These are phyloP conservation scores for Larix sibirica DNA, from an alignment of 83 land plant genomes.

Conservation along the genomic window DNA sequence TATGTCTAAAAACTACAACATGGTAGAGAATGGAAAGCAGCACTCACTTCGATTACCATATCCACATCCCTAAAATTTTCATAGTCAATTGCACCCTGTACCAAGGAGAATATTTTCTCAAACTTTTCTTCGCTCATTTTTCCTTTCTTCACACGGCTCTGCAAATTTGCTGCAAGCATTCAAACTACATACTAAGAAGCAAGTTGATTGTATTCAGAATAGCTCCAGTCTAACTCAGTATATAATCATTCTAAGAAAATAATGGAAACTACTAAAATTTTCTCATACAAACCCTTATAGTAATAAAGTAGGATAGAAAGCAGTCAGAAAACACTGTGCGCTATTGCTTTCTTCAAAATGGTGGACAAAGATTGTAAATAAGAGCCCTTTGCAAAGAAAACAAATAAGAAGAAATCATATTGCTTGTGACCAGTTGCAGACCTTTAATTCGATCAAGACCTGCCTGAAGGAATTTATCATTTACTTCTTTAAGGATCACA, in stretches of 20 bases:
- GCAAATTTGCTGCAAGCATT: constrained; percentile 63
- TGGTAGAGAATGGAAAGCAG: too few species aligned
- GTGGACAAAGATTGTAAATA: neutral
- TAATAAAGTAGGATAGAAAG: neutral
- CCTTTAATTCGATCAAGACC: constrained; percentile 76
- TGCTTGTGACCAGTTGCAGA: constrained; percentile 12
- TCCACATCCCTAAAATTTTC: constrained; percentile 8
- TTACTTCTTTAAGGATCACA: constrained; percentile 47
- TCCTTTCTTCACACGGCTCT: constrained; percentile 84
- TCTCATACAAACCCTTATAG: neutral
- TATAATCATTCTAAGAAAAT: neutral
- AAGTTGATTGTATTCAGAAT: neutral
- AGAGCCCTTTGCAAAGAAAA: neutral
- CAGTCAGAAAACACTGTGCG: neutral
- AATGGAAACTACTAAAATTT: neutral
- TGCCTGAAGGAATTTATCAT: constrained; percentile 49
- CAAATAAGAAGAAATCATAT: constrained; percentile 3
- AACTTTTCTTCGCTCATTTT: constrained; percentile 67
- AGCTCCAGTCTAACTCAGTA: neutral
- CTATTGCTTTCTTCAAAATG: neutral
- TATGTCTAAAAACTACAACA: too few species aligned
- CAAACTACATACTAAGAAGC: neutral
- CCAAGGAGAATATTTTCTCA: constrained; percentile 34
- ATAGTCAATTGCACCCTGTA: constrained; percentile 8
- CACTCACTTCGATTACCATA: constrained; percentile 9